Base-by-base conservation (phyloP, 495 filamentous ascomycete species). In the Rusavskia elegans region DNA sequence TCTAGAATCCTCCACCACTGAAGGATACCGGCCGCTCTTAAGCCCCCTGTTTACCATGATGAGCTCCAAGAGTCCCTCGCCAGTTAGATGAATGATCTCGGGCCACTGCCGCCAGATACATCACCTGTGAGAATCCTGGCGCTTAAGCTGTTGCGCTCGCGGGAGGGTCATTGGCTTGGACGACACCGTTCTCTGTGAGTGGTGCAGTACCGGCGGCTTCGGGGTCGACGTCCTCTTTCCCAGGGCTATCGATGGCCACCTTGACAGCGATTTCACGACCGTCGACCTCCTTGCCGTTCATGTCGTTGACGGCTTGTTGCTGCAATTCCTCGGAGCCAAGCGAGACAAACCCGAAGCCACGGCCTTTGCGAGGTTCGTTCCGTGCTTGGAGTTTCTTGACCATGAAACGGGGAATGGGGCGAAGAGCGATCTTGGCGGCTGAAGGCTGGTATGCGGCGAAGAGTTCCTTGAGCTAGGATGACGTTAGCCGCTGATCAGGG, bases 181-280 rank as follows among this genome's bases (percentile, higher is more conserved):
- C 69, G 48, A 64, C 63, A 58, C 71, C 66, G 19, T 62, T 62
- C 53, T 62, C 59, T 19, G 59, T 62, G 19, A 59, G 51, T 20
- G 59, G 59, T 17, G 50, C 55, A 10, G 60, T 65, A 11, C 56
- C 55, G 44, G 68, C 62, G 53, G 71, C 73, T 49, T 72, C 71
- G 49, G 75, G 71, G 65, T 87, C 82, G 57, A 92, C 84, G 53
- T 97, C 92, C 62, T 95, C 90, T 80, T 97, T 98, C 69, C 92
- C 89, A 55, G 92, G 92, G 79, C 89, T 95, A 71, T 98, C 92
- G 62, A 98, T 97, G 66, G 92, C 92, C 59, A 98, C 87, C 84
- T 98, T 98, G 73, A 98, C 92, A 55, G 92, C 93, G 61, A 98
- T 97, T 77, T 96, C 92, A 59, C 92, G 90, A 45, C 93, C 93